phyloP scores from a whole-genome alignment of 345 rosid species.

The Eucalyptus decipiens region DNA sequence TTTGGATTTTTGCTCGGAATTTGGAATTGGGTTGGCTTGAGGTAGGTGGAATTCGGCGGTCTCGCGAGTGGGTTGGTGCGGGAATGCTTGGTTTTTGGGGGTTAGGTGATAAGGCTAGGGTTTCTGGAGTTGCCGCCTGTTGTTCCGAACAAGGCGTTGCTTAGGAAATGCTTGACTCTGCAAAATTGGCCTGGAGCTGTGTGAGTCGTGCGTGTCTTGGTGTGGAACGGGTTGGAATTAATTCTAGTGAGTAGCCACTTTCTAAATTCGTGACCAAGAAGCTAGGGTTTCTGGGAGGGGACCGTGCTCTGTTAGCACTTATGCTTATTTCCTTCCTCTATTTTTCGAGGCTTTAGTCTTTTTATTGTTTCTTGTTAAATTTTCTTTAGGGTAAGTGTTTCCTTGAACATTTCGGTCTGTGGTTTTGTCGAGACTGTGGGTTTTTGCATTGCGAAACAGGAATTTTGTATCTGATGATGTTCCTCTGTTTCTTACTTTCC shows the following conservation, averaged over 20 bases:
- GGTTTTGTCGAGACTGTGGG: neutral
- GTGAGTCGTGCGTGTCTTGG: neutral
- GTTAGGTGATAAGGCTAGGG: neutral
- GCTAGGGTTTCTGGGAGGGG: neutral
- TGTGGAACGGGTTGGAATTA: neutral
- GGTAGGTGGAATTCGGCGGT: neutral
- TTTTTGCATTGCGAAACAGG: neutral
- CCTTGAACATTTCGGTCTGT: neutral
- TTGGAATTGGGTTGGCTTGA: neutral
- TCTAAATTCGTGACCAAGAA: neutral
- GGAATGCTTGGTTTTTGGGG: neutral
- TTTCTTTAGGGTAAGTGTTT: neutral
- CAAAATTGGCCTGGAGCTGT: neutral
- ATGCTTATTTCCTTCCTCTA: neutral
- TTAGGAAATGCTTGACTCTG: neutral
- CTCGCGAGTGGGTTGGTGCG: neutral
- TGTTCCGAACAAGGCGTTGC: neutral
- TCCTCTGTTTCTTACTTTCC: neutral
- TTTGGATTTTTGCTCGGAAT: neutral
- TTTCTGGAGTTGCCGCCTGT: neutral
- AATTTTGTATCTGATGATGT: neutral
- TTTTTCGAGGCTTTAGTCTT: neutral
- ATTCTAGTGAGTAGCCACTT: neutral
- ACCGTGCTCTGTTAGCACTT: neutral
- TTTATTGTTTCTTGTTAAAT: neutral